These are phyloP conservation scores for Polychytrium aggregatum DNA, from an alignment of 192 early-diverging fungal genomes.

Conservation along the genomic window DNA sequence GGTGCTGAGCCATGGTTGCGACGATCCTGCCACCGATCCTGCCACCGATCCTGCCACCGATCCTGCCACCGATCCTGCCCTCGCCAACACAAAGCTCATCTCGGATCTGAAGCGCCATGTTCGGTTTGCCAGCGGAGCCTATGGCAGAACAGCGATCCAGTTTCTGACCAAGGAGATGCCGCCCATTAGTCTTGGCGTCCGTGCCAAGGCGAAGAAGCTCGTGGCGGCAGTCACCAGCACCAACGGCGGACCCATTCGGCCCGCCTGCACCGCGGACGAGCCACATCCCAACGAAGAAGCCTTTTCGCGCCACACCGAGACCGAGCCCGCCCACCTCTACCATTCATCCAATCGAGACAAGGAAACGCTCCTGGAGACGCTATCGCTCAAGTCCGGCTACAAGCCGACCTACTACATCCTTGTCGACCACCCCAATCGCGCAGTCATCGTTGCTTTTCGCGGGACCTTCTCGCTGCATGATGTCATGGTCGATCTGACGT, in stretches of 20 bases:
- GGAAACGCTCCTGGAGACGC: constrained; percentile 5
- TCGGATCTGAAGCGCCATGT: constrained; percentile 20
- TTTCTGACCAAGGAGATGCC: too few relatives aligned
- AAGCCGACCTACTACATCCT: constrained; percentile 57
- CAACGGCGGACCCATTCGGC: too few relatives aligned
- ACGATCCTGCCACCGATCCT: too few relatives aligned
- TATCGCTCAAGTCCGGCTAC: constrained; percentile 21
- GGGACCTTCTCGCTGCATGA: constrained; percentile 82
- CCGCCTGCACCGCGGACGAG: too few relatives aligned
- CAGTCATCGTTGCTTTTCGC: constrained; percentile 72
- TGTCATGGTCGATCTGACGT: constrained; percentile 77
- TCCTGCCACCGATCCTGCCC: background rate
- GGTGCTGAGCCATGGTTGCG: too few relatives aligned
- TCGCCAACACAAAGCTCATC: constrained; percentile 2
- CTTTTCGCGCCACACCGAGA: too few relatives aligned
- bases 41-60: background rate
- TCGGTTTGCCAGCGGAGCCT: constrained; percentile 26
- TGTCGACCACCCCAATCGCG: constrained; percentile 64
- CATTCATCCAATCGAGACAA: constrained; percentile 4
- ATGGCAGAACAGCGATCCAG: constrained; percentile 24
- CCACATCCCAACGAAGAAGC: too few relatives aligned
- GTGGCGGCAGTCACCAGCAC: too few relatives aligned
- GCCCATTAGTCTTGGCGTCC: too few relatives aligned
- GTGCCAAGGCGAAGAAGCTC: too few relatives aligned
- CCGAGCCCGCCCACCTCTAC: background rate